These are phyloP conservation scores for Fusarium sp. DNA, from an alignment of 2,329 filamentous ascomycete species.

Conservation along the genomic window DNA sequence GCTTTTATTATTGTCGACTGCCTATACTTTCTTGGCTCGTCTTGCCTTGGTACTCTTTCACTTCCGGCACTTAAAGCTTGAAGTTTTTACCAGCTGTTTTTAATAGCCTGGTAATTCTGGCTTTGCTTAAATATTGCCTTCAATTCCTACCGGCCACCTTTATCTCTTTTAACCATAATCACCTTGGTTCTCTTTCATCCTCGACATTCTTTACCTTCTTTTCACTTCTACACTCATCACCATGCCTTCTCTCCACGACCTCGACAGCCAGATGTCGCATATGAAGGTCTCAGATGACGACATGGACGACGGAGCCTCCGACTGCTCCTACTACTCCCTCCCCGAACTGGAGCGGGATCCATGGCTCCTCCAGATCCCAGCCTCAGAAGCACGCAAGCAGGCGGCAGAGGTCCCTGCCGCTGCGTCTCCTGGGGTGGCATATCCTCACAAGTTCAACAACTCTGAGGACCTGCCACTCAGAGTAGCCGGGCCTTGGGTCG, in stretches of 20 bases:
- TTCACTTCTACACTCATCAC: too few relatives aligned
- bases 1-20: too few relatives aligned
- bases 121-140: too few relatives aligned
- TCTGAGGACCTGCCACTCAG: background rate
- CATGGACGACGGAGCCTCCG: constrained; percentile 14
- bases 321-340: constrained; percentile 17
- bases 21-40: too few relatives aligned
- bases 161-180: too few relatives aligned
- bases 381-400: constrained; percentile 8
- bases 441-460: constrained; percentile 1
- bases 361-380: background rate
- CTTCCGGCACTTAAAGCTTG: too few relatives aligned
- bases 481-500: constrained; percentile 1
- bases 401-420: background rate
- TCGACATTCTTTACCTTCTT: too few relatives aligned
- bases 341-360: background rate
- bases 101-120: too few relatives aligned
- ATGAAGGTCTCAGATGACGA: constrained; percentile 5
- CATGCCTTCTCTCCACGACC: constrained; percentile 3
- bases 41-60: too few relatives aligned
- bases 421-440: background rate
- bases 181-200: too few relatives aligned
- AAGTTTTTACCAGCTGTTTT: too few relatives aligned
- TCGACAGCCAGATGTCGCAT: constrained; percentile 8
- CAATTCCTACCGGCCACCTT: too few relatives aligned